Conservation (phyloP, 805 yeast genomes). For the Tetrapisispora nanseiensis region DNA sequence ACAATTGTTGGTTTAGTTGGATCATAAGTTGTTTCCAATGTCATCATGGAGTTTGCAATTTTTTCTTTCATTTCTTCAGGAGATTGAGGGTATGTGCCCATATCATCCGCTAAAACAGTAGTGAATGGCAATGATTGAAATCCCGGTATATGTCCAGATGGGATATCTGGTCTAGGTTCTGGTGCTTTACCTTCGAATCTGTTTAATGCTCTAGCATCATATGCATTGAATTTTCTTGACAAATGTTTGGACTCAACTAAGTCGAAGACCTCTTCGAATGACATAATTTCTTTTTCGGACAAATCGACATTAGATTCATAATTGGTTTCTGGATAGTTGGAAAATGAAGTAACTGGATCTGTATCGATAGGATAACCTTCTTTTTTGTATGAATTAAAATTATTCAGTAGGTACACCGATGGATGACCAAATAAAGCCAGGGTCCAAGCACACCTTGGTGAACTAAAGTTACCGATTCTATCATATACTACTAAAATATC, state of each 20-base stretch:
- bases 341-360: slow-evolving; percentile 9
- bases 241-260: slow-evolving; percentile 43
- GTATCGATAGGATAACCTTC: slow-evolving; percentile 39
- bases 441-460: slow-evolving; percentile 92
- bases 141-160: slow-evolving; percentile 86
- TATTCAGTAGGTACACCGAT: slow-evolving; percentile 59
- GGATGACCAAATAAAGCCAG: slow-evolving; percentile 70
- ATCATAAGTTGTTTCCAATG: slow-evolving; percentile 29
- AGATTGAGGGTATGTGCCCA: slow-evolving; percentile 38
- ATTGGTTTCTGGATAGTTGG: slow-evolving; percentile 16
- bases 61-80: slow-evolving; percentile 28
- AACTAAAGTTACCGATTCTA: slow-evolving; percentile 71
- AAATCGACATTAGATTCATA: slow-evolving; percentile 31
- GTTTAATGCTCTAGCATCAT: slow-evolving; percentile 74
- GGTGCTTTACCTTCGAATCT: slow-evolving; percentile 73
- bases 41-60: slow-evolving; percentile 39
- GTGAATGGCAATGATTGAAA: slow-evolving; percentile 68
- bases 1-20: slow-evolving; percentile 59
- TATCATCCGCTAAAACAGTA: slow-evolving; percentile 43
- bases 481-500: slow-evolving; percentile 78
- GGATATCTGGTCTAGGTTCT: slow-evolving; percentile 81
- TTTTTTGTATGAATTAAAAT: slow-evolving; percentile 44
- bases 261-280: slow-evolving; percentile 55
- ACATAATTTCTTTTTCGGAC: slow-evolving; percentile 43
- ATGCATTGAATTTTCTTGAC: slow-evolving; percentile 39